phyloP scores from a whole-genome alignment of 1,139 yeast species.

The Meyerozyma athensensis region DNA sequence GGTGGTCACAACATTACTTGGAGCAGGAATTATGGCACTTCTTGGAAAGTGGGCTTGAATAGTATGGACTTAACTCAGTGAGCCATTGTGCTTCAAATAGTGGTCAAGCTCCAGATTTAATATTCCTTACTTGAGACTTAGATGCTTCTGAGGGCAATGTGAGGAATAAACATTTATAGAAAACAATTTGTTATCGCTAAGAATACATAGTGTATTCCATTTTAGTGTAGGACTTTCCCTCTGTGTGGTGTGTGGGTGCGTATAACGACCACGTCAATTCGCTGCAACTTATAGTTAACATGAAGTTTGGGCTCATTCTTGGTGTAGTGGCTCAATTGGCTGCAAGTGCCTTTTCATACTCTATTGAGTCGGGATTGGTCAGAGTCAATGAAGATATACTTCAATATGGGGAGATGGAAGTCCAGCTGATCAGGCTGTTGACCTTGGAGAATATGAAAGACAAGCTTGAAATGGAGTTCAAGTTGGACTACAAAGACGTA shows the following conservation, averaged over 20 bases:
- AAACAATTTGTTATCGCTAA: too few species aligned
- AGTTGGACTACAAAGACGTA: slow-evolving; percentile 17
- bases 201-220: too few species aligned
- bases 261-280: slow-evolving; percentile 3
- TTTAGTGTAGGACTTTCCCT: too few species aligned
- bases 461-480: slow-evolving; percentile 25
- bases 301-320: slow-evolving; percentile 1
- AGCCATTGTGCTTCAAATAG: too few species aligned
- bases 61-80: too few species aligned
- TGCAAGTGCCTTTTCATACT: slow-evolving; percentile 19
- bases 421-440: slow-evolving; percentile 31
- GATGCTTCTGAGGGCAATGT: too few species aligned
- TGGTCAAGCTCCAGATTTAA: too few species aligned
- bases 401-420: slow-evolving; percentile 33
- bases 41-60: slow-evolving; percentile 87
- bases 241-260: background rate
- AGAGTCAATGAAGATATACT: slow-evolving; percentile 22
- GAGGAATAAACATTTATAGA: too few species aligned
- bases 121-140: too few species aligned
- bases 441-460: slow-evolving; percentile 31
- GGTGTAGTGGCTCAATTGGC: slow-evolving; percentile 11
- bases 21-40: slow-evolving; percentile 82
- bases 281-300: background rate
- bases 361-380: slow-evolving; percentile 26
- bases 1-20: slow-evolving; percentile 48